These are phyloP conservation scores for Trichoderma endophyticum DNA, from an alignment of 2,329 filamentous ascomycete species.

Conservation along the genomic window DNA sequence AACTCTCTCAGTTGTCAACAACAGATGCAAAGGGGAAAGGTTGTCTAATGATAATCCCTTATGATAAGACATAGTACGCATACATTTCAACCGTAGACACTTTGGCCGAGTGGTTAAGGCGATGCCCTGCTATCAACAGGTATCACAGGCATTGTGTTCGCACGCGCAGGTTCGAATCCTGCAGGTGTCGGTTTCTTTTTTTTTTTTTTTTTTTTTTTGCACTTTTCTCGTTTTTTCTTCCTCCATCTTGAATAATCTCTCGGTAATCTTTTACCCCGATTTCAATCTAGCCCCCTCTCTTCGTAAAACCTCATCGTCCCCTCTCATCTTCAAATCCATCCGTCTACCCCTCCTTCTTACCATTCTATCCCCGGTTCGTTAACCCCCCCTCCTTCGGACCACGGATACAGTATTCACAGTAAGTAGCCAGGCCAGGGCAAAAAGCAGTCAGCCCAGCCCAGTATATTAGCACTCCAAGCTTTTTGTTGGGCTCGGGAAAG, in stretches of 20 bases:
- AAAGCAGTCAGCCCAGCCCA: not conserved
- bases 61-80: not conserved
- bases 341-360: not conserved
- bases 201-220: slow-evolving; percentile 15
- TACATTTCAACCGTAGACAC: not conserved
- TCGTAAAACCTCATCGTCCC: not conserved
- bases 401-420: not conserved
- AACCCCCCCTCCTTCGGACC: not conserved
- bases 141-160: slow-evolving; percentile 19
- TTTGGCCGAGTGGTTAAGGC: slow-evolving; percentile 20
- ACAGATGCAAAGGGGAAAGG: not conserved
- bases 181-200: slow-evolving; percentile 19
- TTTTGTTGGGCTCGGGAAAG: slow-evolving; percentile 14
- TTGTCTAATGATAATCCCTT: fast-evolving
- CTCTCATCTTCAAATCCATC: not conserved
- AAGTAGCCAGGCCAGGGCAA: not conserved
- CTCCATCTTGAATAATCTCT: not conserved
- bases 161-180: slow-evolving; percentile 20
- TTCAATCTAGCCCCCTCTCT: not conserved
- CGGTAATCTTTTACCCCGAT: not conserved
- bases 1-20: not conserved
- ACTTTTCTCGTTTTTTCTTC: no score
- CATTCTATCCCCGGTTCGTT: not conserved
- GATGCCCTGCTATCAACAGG: slow-evolving; percentile 18
- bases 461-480: not conserved